These are phyloP conservation scores for Eucalyptus leucophloia DNA, from an alignment of 345 rosid genomes.

Conservation along the genomic window DNA sequence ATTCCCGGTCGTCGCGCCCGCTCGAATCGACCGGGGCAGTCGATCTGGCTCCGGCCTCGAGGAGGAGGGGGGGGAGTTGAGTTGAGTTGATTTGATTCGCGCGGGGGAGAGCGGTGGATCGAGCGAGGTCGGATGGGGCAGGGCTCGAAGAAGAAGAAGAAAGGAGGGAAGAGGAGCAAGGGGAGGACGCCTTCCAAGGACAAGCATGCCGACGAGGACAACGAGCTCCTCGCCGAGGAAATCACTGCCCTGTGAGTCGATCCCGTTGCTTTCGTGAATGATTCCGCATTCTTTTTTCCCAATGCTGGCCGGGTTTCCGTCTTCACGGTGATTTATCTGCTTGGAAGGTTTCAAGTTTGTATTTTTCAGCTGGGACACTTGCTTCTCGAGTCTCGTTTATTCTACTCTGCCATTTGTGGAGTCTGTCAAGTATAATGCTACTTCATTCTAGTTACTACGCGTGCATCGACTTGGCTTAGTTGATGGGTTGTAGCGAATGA, in stretches of 20 bases:
- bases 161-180: constrained; percentile 48
- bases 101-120: background rate
- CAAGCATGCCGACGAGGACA: constrained; percentile 44
- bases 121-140: constrained; percentile 34
- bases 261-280: background rate
- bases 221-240: constrained; percentile 83
- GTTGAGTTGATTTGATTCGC: background rate
- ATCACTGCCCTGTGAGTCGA: constrained; percentile 87
- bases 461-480: background rate
- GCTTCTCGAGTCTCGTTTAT: background rate
- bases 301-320: background rate
- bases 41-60: background rate
- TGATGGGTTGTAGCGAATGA: background rate
- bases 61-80: background rate
- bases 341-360: background rate
- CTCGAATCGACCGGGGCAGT: background rate
- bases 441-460: background rate
- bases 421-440: background rate
- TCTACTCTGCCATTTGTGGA: background rate
- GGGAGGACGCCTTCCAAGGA: constrained; percentile 62
- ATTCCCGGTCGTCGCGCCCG: background rate
- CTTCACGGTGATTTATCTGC: background rate
- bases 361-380: background rate
- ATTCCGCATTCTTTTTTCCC: background rate
- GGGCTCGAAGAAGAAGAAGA: constrained; percentile 66